These are phyloP conservation scores for Citrus cavaleriei DNA, from an alignment of 345 rosid species.

Conservation along the genomic window DNA sequence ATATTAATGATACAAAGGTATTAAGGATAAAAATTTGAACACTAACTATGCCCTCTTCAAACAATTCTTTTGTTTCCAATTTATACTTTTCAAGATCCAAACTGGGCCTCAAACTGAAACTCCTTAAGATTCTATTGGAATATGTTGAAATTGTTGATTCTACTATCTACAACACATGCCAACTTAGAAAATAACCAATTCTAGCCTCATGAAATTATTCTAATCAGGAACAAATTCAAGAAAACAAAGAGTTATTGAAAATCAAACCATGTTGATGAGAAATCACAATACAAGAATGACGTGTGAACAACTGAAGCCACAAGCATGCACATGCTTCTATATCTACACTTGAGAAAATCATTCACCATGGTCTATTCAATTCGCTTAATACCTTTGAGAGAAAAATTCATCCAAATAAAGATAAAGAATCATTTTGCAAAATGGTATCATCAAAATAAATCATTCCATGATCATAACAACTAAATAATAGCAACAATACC, in stretches of 20 bases:
- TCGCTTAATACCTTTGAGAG: background rate
- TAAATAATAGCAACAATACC: background rate
- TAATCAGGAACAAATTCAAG: background rate
- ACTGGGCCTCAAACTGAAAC: background rate
- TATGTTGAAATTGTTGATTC: background rate
- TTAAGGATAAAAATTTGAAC: background rate
- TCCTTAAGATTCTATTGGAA: background rate
- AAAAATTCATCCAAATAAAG: background rate
- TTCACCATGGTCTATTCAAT: background rate
- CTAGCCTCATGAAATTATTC: background rate
- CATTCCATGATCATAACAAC: background rate
- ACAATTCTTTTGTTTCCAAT: background rate
- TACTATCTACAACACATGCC: background rate
- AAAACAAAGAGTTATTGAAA: background rate
- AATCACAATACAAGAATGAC: background rate
- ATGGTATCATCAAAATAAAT: background rate
- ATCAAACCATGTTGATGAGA: background rate
- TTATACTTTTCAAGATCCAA: background rate
- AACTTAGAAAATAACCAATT: background rate
- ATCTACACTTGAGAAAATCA: background rate
- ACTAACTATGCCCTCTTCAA: too few species aligned
- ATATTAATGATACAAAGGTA: background rate
- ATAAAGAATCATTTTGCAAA: background rate
- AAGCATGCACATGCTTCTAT: background rate
- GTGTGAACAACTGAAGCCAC: background rate